phyloP scores from a whole-genome alignment of 2,329 filamentous ascomycete genomes.

The Scytalidium sp. region DNA sequence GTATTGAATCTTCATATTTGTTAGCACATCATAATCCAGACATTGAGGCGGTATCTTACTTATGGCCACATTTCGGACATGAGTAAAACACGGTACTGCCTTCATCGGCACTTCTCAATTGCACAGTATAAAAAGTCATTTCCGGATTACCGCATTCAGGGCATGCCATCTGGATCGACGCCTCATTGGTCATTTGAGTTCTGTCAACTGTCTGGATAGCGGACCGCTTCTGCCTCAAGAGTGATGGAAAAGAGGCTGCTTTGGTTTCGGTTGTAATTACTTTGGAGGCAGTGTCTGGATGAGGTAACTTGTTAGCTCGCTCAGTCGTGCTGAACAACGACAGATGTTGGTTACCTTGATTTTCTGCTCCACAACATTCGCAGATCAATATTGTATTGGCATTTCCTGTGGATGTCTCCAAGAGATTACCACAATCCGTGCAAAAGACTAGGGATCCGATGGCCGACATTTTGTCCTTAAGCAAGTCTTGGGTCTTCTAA shows the following conservation, averaged over 20 bases:
- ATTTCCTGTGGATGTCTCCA: slow-evolving; percentile 76
- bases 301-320: slow-evolving; percentile 34
- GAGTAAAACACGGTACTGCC: slow-evolving; percentile 89
- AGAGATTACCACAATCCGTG: slow-evolving; percentile 84
- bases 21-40: slow-evolving; percentile 7
- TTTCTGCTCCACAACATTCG: slow-evolving; percentile 81
- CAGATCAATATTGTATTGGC: slow-evolving; percentile 75
- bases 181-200: slow-evolving; percentile 73
- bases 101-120: slow-evolving; percentile 91
- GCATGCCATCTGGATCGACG: slow-evolving; percentile 66
- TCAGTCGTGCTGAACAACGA: too few relatives aligned
- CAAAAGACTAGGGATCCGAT: slow-evolving; percentile 93
- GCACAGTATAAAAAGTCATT: slow-evolving; percentile 81
- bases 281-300: slow-evolving; percentile 65
- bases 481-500: slow-evolving; percentile 4
- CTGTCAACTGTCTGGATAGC: slow-evolving; percentile 78
- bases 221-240: slow-evolving; percentile 83
- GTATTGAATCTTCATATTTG: slow-evolving; percentile 27
- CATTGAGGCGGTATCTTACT: slow-evolving; percentile 48
- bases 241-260: slow-evolving; percentile 83
- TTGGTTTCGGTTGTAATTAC: slow-evolving; percentile 82
- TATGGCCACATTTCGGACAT: slow-evolving; percentile 76
- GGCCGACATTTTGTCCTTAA: slow-evolving; percentile 66
- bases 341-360: too few relatives aligned
- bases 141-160: slow-evolving; percentile 77